These are phyloP conservation scores for Pyrenophora teres DNA, from an alignment of 2,329 filamentous ascomycete species.

Conservation along the genomic window DNA sequence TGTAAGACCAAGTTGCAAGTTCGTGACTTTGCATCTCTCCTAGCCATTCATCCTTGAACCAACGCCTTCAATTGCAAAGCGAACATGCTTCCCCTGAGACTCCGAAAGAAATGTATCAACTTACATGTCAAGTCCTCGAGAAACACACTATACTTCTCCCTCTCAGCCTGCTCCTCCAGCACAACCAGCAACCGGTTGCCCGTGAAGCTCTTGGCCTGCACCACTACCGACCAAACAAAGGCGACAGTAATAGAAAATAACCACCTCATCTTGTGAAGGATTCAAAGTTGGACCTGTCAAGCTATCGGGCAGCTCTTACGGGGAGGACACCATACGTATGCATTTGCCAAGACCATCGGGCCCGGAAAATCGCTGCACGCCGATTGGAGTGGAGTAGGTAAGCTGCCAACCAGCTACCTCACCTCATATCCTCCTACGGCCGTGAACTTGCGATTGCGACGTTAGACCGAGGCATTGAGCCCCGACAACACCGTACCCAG, in stretches of 20 bases:
- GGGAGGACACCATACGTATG: slow-evolving; percentile 42
- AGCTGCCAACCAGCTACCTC: slow-evolving; percentile 14
- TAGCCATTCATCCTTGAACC: not conserved
- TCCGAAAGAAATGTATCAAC: slow-evolving; percentile 27
- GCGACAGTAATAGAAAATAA: slow-evolving; percentile 68
- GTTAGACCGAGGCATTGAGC: slow-evolving; percentile 27
- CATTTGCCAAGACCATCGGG: slow-evolving; percentile 41
- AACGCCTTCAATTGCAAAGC: not conserved
- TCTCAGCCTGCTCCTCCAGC: slow-evolving; percentile 79
- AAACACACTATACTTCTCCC: slow-evolving; percentile 82
- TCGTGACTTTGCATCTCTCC: slow-evolving; percentile 6
- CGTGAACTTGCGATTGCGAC: slow-evolving; percentile 13
- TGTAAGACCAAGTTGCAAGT: slow-evolving; percentile 16
- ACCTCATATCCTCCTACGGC: slow-evolving; percentile 3
- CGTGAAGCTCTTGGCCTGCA: slow-evolving; percentile 75
- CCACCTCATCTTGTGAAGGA: slow-evolving; percentile 70
- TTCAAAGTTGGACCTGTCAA: slow-evolving; percentile 26
- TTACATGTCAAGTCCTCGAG: slow-evolving; percentile 72
- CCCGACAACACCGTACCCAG: slow-evolving; percentile 4
- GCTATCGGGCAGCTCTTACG: slow-evolving; percentile 22
- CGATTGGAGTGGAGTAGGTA: slow-evolving; percentile 20
- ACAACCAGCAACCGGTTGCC: slow-evolving; percentile 84
- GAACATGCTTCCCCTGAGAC: not conserved
- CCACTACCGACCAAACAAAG: slow-evolving; percentile 68
- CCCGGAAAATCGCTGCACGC: slow-evolving; percentile 32